Evolutionary conservation across 2,329 filamentous ascomycete species (phyloP).

Genomic region (Aspergillus sp.): DNA sequence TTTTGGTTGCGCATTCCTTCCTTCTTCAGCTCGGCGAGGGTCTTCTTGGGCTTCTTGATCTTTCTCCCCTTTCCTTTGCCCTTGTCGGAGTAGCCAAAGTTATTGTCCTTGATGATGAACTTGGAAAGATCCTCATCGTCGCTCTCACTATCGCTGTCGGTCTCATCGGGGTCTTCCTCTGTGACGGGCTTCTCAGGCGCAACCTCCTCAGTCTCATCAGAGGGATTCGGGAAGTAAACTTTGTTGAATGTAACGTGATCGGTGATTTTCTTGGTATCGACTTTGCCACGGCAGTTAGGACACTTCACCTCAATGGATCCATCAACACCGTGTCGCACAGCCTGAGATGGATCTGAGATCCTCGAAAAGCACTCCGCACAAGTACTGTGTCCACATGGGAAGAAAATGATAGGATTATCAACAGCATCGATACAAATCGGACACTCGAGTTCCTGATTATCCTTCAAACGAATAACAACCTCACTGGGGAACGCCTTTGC

Average conservation of each 20-base stretch:
- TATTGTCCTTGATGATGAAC: slow-evolving; percentile 50
- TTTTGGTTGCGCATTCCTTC: slow-evolving; percentile 55
- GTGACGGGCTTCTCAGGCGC: slow-evolving; percentile 9
- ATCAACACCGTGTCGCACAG: slow-evolving; percentile 56
- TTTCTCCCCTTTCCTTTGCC: slow-evolving; percentile 35
- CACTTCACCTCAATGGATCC: slow-evolving; percentile 53
- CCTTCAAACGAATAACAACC: slow-evolving; percentile 62
- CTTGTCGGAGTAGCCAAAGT: slow-evolving; percentile 14
- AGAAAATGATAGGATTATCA: slow-evolving; percentile 67
- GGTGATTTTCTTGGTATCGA: slow-evolving; percentile 64
- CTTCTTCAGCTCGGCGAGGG: slow-evolving; percentile 27
- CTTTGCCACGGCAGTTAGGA: slow-evolving; percentile 63
- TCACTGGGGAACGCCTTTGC: slow-evolving; percentile 54
- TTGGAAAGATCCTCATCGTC: slow-evolving; percentile 37
- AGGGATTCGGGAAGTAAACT: slow-evolving; percentile 57
- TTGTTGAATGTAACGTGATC: slow-evolving; percentile 67
- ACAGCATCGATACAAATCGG: slow-evolving; percentile 74
- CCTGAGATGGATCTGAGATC: slow-evolving; percentile 56
- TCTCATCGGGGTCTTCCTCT: slow-evolving; percentile 24
- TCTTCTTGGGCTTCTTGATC: slow-evolving; percentile 42
- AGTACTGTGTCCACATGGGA: slow-evolving; percentile 75
- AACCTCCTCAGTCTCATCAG: slow-evolving; percentile 13
- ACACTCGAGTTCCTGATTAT: slow-evolving; percentile 62
- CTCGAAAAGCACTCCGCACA: slow-evolving; percentile 70
- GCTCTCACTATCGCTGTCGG: slow-evolving; percentile 23